Evolutionary conservation across 2,329 filamentous ascomycete species (phyloP), one percentile per base, ranked within the genome.

Genomic region (Hymenoscyphus repandus): DNA sequence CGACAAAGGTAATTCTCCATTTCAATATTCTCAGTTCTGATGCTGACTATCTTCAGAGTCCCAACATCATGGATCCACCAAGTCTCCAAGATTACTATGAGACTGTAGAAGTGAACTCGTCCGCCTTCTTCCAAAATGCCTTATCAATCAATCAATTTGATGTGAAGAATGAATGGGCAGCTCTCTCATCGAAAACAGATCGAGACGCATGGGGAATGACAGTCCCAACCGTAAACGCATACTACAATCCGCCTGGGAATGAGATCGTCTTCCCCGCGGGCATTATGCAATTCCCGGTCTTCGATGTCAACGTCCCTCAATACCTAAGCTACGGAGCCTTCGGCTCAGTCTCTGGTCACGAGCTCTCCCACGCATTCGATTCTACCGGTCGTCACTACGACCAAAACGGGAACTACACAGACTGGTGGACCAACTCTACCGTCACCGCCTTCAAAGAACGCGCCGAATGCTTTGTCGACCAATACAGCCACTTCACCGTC

Each of bases 281-380:
- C 0, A 85, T 87, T 50, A 82, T 86, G 77, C 84, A 88, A 63
- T 77, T 79, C 2, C 83, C 85, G 0, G 71, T 83, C 1, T 88
- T 87, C 60, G 78, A 84, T 52, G 74, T 78, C 10, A 69, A 76
- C 5, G 73, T 85, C 1, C 85, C 85, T 0, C 69, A 77, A 20
- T 88, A 87, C 58, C 68, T 88, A 34, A 77, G 77, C 9, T 89
- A 86, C 63, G 84, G 83, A n/a, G 80, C 79, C 0, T 84, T 88
- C 62, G 85, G 83, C 0, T 75, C 79, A 1, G 76, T 86, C 2
- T 79, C 79, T 7, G 85, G 83, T 2, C 85, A 88, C 60, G 84
- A 88, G 64, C 73, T 88, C 6, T 83, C 80, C 3, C 85, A 88
- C 57, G 83, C 80, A 11, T 87, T 88, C 59, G 85, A 88, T 64